phyloP scores from a whole-genome alignment of 495 filamentous ascomycete genomes.

The Neurospora tetrasperma region DNA sequence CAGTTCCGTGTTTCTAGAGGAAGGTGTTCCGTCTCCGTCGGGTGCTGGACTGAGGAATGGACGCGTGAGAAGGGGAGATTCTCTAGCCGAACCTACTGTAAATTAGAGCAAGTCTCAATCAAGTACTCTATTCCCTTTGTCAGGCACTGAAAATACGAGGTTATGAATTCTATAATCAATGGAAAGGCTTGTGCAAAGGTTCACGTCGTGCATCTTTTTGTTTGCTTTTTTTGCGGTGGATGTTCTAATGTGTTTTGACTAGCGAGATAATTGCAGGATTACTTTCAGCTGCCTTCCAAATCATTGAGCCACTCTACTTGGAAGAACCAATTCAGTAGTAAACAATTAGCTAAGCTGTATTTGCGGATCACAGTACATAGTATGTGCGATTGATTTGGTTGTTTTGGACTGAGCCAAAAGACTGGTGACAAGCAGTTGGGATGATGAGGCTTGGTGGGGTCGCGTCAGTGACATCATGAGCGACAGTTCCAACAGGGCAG shows the following conservation, averaged over 20 bases:
- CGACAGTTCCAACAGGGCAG: neutral
- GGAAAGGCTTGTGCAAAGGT: neutral
- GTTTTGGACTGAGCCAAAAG: neutral
- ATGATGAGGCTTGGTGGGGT: neutral
- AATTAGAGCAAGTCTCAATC: slow-evolving; percentile 37
- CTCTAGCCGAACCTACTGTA: slow-evolving; percentile 35
- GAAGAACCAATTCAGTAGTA: neutral
- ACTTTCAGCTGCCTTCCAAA: neutral
- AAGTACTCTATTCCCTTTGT: slow-evolving; percentile 45
- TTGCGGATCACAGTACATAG: neutral
- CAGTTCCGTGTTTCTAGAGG: slow-evolving; percentile 36
- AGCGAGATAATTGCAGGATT: neutral
- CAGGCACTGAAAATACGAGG: slow-evolving; percentile 2
- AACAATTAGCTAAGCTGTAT: neutral
- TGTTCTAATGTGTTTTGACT: neutral
- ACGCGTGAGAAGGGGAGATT: slow-evolving; percentile 29
- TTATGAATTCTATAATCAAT: neutral
- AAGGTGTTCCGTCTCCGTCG: slow-evolving; percentile 25
- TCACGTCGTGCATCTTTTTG: neutral
- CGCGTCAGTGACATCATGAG: slow-evolving; percentile 10
- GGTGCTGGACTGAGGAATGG: slow-evolving; percentile 32
- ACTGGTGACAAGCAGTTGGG: neutral
- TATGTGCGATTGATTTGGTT: neutral
- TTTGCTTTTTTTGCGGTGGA: neutral
- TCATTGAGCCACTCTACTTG: neutral